Percentiles rank a stretch among this genome's conserved stretches.
Conservation (phyloP, 495 filamentous ascomycete genomes). For the Hamigera avellanea region DNA sequence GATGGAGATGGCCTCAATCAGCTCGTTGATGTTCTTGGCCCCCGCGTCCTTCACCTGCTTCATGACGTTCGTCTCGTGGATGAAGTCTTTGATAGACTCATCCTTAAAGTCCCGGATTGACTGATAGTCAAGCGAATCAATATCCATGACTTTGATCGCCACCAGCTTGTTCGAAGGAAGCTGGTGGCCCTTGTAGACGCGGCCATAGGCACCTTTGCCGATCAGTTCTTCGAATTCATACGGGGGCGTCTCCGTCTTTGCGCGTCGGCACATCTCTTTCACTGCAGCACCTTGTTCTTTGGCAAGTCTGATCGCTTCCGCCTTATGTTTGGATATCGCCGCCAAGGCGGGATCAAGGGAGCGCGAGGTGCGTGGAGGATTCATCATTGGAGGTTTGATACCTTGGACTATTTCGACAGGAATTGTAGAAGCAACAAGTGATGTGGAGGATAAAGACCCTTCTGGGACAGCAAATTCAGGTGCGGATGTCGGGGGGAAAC, state of each 20-base stretch:
- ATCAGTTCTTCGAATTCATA: slow-evolving; percentile 85
- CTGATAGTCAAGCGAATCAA: slow-evolving; percentile 73
- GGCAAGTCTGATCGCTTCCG: slow-evolving; percentile 36
- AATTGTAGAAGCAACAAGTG: no score
- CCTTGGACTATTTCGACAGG: no score
- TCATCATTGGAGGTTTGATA: slow-evolving; percentile 15
- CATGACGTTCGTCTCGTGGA: slow-evolving; percentile 81
- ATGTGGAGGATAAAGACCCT: no score
- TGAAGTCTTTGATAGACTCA: slow-evolving; percentile 72
- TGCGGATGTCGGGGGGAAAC: no score
- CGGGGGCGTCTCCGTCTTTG: slow-evolving; percentile 36
- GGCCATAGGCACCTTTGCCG: slow-evolving; percentile 90
- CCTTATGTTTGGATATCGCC: slow-evolving; percentile 37
- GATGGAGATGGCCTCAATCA: slow-evolving; percentile 78
- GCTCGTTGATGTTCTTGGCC: slow-evolving; percentile 81
- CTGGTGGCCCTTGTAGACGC: slow-evolving; percentile 74
- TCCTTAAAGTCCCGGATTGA: slow-evolving; percentile 57
- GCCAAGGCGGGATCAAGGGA: slow-evolving; percentile 36
- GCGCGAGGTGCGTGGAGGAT: slow-evolving; percentile 17
- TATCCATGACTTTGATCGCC: slow-evolving; percentile 90
- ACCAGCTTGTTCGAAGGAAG: slow-evolving; percentile 52
- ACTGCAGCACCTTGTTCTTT: slow-evolving; percentile 37
- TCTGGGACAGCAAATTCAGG: no score
- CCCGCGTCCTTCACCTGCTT: slow-evolving; percentile 72
- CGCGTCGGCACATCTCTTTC: slow-evolving; percentile 35